Evolutionary conservation across 805 yeast species (phyloP), one percentile per base, ranked within the genome.

Genomic region (Yamadazyma ubonensis): DNA sequence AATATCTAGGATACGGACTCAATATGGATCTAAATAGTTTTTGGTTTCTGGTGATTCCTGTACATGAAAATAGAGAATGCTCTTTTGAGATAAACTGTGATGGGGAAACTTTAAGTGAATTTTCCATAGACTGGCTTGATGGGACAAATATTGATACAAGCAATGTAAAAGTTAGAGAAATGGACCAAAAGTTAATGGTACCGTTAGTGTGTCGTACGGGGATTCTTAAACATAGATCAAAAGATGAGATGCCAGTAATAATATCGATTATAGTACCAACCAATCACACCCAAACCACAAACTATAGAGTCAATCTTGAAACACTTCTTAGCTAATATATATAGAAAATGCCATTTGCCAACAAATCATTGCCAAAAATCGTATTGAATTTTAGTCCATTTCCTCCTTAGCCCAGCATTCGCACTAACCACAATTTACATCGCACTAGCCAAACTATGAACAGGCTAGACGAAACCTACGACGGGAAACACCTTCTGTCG

Each of bases 1-100:
- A 86, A 51, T 75, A 71, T 27, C 50, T 73, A 2, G 95, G 95
- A 0, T 59, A 70, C 12, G 95, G 95, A 2, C 43, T 59, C 26
- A 55, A 59, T 34, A 45, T 59, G 10, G 59, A 59, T 20, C 39
- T 59, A 15, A 15, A 47, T 3, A 39, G 40, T 8, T 53, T 59
- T 35, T 32, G 35, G 6, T 59, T 58, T 20, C 29, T 17, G 12
- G 14, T 34, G 26, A 17, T 8, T n/a, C 28, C 25, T 3, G 28
- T 36, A 7, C 6, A 6, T 5, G 38, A 34, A 12, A 16, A 11
- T 15, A 28, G 19, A 33, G 25, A 34, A n/a, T n/a, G n/a, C n/a
- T n/a, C n/a, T n/a, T n/a, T n/a, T n/a, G n/a, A n/a, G n/a, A n/a
- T n/a, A n/a, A n/a, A n/a, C n/a, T n/a, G n/a, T n/a, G n/a, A n/a